A percentile compares a stretch with the other conserved stretches of the same genome.
Evolutionary conservation across 1,284 basidiomycete genomes (phyloP).

Genomic region (Blastosporella zonata): DNA sequence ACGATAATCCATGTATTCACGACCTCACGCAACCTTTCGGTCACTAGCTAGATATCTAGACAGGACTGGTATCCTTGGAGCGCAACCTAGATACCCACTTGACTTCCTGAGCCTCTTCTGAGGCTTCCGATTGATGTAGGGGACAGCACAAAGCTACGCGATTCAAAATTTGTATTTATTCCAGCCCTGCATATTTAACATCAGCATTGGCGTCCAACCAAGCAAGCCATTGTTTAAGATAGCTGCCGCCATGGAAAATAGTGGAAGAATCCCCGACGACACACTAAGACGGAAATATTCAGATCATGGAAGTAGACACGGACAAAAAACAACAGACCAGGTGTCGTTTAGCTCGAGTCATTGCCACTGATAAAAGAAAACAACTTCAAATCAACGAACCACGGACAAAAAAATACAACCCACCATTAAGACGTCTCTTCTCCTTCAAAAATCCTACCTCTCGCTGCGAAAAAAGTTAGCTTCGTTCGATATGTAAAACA

Average conservation of each 20-base stretch:
- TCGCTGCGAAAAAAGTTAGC: conserved; percentile 40
- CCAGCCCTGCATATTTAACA: conserved; percentile 75
- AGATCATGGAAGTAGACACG: neutral
- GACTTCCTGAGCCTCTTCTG: too few relatives aligned
- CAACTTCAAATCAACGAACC: neutral
- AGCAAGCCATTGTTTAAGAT: conserved; percentile 84
- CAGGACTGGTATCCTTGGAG: too few relatives aligned
- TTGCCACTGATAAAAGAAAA: conserved; percentile 64
- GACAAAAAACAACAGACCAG: conserved; percentile 52
- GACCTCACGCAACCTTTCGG: too few relatives aligned
- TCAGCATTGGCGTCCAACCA: conserved; percentile 92
- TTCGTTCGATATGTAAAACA: neutral
- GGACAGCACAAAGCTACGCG: too few relatives aligned
- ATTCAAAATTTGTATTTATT: conserved; percentile 32
- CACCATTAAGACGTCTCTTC: conserved; percentile 84
- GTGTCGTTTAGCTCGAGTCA: conserved; percentile 92
- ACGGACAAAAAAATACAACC: conserved; percentile 18
- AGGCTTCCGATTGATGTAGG: too few relatives aligned
- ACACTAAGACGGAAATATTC: conserved; percentile 49
- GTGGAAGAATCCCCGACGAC: conserved; percentile 91
- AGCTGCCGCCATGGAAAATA: conserved; percentile 76
- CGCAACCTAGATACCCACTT: too few relatives aligned
- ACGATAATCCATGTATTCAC: too few relatives aligned
- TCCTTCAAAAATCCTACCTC: conserved; percentile 94
- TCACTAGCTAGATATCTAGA: too few relatives aligned